A percentile compares a stretch with the other conserved stretches of the same genome.
Conservation (phyloP, 371 early-diverging fungal genomes). For the Neoconidiobolus thromboides region DNA sequence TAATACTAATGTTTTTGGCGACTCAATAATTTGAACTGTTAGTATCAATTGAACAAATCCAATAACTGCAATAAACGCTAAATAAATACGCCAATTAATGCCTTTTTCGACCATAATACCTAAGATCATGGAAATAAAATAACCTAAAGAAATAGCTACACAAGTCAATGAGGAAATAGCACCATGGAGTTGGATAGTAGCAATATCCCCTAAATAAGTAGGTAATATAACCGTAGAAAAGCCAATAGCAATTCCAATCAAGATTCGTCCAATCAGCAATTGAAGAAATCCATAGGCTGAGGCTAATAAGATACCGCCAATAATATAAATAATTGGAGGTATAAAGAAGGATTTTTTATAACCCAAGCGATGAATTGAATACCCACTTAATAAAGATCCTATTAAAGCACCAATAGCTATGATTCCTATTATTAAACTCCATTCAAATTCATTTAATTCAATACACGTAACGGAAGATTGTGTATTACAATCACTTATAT, state of each 20-base stretch:
- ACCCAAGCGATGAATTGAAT: background rate
- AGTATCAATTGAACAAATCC: background rate
- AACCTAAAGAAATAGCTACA: conserved; percentile 21
- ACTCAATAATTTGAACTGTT: background rate
- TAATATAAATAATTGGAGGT: background rate
- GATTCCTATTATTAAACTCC: background rate
- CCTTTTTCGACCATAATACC: conserved; percentile 24
- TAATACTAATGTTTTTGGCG: background rate
- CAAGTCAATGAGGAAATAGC: conserved; percentile 34
- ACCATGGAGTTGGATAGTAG: conserved; percentile 48
- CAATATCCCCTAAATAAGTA: conserved; percentile 58
- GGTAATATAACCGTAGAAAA: conserved; percentile 55
- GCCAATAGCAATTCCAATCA: conserved; percentile 66
- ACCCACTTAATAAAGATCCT: background rate
- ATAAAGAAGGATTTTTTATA: background rate
- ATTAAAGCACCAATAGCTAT: background rate
- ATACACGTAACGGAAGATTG: background rate
- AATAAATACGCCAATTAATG: conserved; percentile 30
- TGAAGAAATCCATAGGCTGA: conserved; percentile 13
- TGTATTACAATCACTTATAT: background rate
- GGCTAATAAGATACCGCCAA: background rate
- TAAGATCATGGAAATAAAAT: conserved; percentile 25
- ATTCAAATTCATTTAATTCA: background rate
- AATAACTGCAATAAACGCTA: conserved; percentile 27
- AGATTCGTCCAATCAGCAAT: conserved; percentile 55